Percentiles rank a stretch among this genome's conserved stretches.
Conservation (phyloP, 192 early-diverging fungal genomes). For the Glomus cerebriforme region DNA sequence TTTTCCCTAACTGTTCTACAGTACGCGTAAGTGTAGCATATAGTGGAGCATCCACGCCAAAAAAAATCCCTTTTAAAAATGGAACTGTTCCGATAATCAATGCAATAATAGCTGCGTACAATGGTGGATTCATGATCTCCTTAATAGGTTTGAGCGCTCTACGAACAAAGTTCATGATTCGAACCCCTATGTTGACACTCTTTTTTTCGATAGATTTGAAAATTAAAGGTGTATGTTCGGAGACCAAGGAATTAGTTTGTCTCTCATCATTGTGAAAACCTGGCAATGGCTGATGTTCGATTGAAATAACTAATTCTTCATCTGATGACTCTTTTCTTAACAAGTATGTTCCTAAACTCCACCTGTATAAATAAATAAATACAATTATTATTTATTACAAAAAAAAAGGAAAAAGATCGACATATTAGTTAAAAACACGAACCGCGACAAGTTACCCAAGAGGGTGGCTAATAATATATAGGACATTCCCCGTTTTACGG, state of each 20-base stretch:
- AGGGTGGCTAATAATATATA: slow-evolving; percentile 28
- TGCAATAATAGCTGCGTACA: slow-evolving; percentile 23
- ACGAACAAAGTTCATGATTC: neutral
- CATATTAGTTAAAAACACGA: neutral
- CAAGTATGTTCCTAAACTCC: slow-evolving; percentile 30
- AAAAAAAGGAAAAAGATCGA: neutral
- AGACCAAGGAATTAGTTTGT: neutral
- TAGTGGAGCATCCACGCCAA: neutral
- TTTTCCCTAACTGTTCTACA: slow-evolving; percentile 1
- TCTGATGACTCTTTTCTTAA: neutral
- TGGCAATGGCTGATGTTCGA: neutral
- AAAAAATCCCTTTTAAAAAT: slow-evolving; percentile 16
- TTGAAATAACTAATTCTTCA: no score
- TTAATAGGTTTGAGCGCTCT: neutral
- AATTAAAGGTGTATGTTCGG: neutral
- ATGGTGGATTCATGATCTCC: slow-evolving; percentile 32
- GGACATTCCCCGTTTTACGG: slow-evolving; percentile 17
- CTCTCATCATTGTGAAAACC: neutral
- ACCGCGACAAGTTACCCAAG: slow-evolving; percentile 28
- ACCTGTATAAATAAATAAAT: slow-evolving; percentile 5
- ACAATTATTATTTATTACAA: neutral
- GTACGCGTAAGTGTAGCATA: slow-evolving; percentile 4
- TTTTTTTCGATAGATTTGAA: neutral
- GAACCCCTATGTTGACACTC: neutral
- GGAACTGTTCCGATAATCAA: slow-evolving; percentile 20